Conservation (phyloP, 2,329 filamentous ascomycete species). For the Colletotrichum eleusines region DNA sequence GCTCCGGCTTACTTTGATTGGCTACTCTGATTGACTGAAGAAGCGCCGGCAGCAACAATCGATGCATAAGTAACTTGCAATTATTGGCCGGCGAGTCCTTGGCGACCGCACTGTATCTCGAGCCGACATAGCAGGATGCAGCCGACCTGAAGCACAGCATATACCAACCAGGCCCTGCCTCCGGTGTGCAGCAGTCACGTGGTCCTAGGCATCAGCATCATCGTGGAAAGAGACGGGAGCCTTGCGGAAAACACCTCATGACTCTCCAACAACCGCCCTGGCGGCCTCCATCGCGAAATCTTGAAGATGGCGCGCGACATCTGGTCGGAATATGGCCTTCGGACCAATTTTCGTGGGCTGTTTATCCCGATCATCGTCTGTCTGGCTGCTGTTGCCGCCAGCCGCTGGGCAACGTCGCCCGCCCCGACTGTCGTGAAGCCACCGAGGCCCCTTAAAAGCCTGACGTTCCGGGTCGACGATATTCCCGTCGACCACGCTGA, state of each 20-base stretch:
- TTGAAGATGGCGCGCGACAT: not conserved
- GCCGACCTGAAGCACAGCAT: no score
- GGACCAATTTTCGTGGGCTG: not conserved
- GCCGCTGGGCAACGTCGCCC: not conserved
- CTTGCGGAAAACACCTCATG: not conserved
- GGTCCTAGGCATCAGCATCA: not conserved
- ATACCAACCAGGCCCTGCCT: not conserved
- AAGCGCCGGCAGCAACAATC: not conserved
- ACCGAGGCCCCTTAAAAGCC: not conserved
- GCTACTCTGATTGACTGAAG: not conserved
- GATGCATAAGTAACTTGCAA: not conserved
- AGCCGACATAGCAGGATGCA: no score
- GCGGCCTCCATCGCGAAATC: not conserved
- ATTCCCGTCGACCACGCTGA: not conserved
- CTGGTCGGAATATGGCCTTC: not conserved
- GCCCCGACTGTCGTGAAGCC: not conserved
- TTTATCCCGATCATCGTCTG: not conserved
- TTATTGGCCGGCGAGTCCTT: not conserved
- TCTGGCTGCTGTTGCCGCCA: not conserved
- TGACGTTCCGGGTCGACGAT: not conserved
- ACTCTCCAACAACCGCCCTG: not conserved
- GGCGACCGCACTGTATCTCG: no score
- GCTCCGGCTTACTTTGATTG: not conserved
- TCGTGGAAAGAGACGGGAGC: not conserved
- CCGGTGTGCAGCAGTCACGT: not conserved